Evolutionary conservation across 1,139 yeast genomes (phyloP), one percentile per base, ranked within the genome.

Genomic region (Geotrichum citri-aurantii): DNA sequence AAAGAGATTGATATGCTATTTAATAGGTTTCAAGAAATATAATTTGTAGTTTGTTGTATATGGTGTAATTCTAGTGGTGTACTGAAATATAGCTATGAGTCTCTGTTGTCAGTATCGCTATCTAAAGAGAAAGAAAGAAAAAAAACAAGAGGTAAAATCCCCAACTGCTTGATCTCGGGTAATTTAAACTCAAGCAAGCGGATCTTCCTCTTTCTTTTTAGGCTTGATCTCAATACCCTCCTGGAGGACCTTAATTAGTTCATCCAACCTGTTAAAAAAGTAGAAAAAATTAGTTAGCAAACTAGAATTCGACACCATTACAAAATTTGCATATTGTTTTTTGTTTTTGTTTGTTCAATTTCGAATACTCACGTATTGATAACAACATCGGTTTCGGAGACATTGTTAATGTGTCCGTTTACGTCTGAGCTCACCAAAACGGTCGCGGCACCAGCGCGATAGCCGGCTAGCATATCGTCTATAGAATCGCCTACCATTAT

Each of bases 401-500:
- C 65, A 4, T 69, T 74, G 21, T 72, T 68, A 23, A 77, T 61
- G 56, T 73, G 75, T 1, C 65, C 71, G 61, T 84, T 84, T 33
- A 76, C 80, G 33, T 75, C 75, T 60, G 81, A 81, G 55, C 74
- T 76, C 42, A 84, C 69, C 52, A 84, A 70, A 3, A 84, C 74
- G 0, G 87, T 79, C 2, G 78, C 74, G 52, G 81, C 79, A 0
- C 88, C 88, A 0, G 88, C 88, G 8, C 73, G 65, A 46, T 75
- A 69, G 1, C 87, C 89, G 19, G 86, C 81, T 52, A 66, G 71
- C 83, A 84, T 81, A 67, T 84, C 89, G 68, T 84, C 89, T 46
- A 75, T 71, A 0, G 88, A 83, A 66, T 84, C 89, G 21, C 89
- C 89, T 8, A 84, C 85, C 89, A 84, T 84, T n/a, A 83, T 67